A percentile compares a stretch with the other conserved stretches of the same genome.
These are phyloP conservation scores for Ophiostoma montium DNA, from an alignment of 2,329 filamentous ascomycete species.

Conservation along the genomic window DNA sequence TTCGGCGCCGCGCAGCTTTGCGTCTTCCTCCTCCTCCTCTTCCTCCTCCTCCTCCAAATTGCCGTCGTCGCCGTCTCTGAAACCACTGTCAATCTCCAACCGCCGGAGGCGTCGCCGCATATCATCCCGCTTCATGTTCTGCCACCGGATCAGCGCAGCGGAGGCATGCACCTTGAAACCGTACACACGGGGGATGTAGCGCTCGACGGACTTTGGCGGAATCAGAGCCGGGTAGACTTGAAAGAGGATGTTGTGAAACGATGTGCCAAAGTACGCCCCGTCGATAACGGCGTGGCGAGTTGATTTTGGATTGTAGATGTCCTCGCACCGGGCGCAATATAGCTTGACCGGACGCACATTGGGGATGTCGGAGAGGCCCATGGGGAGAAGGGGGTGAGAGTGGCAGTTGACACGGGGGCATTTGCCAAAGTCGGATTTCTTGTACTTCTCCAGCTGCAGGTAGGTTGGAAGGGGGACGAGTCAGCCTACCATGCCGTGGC, in stretches of 20 bases:
- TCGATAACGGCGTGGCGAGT: slow-evolving; percentile 90
- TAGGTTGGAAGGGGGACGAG: neutral
- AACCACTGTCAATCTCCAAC: slow-evolving; percentile 64
- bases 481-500: slow-evolving; percentile 55
- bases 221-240: slow-evolving; percentile 90
- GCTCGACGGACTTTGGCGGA: slow-evolving; percentile 68
- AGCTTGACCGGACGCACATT: slow-evolving; percentile 87
- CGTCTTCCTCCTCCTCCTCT: slow-evolving; percentile 29
- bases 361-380: slow-evolving; percentile 82
- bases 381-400: slow-evolving; percentile 81
- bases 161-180: slow-evolving; percentile 91
- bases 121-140: slow-evolving; percentile 64
- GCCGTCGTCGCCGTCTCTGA: slow-evolving; percentile 49
- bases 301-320: slow-evolving; percentile 97
- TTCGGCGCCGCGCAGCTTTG: slow-evolving; percentile 1
- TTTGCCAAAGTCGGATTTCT: slow-evolving; percentile 95
- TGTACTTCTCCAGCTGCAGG: slow-evolving; percentile 87
- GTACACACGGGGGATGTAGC: slow-evolving; percentile 80
- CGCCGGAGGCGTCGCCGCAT: slow-evolving; percentile 64
- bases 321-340: slow-evolving; percentile 94
- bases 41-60: slow-evolving; percentile 47
- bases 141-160: slow-evolving; percentile 82
- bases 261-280: slow-evolving; percentile 94
- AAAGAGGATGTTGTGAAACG: slow-evolving; percentile 98
- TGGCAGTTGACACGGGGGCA: slow-evolving; percentile 94